phyloP scores from a whole-genome alignment of 306 rosid genomes.

The Cotoneaster glaucophyllus region DNA sequence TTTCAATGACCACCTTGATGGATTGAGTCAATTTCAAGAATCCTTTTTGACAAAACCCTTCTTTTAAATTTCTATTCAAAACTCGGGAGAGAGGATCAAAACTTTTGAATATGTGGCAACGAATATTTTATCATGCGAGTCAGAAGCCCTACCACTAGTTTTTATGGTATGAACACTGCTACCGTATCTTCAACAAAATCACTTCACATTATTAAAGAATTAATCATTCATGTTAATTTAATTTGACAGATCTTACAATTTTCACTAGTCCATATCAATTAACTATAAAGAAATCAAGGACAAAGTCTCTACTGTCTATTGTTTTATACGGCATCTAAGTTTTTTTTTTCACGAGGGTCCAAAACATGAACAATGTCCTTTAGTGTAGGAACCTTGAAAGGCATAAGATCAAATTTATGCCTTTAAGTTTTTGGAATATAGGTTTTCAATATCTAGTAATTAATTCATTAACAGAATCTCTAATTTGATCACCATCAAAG shows the following conservation, averaged over 20 bases:
- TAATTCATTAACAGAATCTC: too few relatives aligned
- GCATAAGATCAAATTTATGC: not conserved
- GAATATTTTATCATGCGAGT: not conserved
- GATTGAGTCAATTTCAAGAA: accelerated
- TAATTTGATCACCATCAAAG: too few relatives aligned
- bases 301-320: not conserved
- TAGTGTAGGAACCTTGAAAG: not conserved
- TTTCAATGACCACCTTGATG: accelerated
- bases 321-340: not conserved
- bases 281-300: not conserved
- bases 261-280: not conserved
- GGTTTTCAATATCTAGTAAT: not conserved
- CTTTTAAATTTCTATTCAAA: too few relatives aligned
- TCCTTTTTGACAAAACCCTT: accelerated
- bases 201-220: too few relatives aligned
- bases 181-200: too few relatives aligned
- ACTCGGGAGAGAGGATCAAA: not conserved
- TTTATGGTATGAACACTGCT: not conserved
- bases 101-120: not conserved
- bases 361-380: not conserved
- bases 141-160: not conserved
- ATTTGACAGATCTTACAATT: not conserved
- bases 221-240: too few relatives aligned
- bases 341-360: not conserved
- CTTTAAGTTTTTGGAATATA: not conserved